Base-by-base conservation (phyloP, 108 stramenopile species). In the Skeletonema marinoi region DNA sequence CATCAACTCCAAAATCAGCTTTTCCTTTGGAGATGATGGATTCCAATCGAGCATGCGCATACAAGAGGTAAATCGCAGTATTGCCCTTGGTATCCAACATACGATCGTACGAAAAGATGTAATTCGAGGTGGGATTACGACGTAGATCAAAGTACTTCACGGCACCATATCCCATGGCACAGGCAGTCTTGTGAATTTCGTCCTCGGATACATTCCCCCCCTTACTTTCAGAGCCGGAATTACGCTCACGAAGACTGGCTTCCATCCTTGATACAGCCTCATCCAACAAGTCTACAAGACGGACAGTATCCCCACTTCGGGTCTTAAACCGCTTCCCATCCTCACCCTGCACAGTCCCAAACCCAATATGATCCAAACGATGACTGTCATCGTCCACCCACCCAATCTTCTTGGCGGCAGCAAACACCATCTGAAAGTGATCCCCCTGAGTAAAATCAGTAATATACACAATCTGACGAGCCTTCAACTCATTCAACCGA, bases 121-220 rank as follows among this genome's bases (percentile, higher is more conserved):
- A 99, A 75, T 98, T 96, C 66, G 96, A 94, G 13, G 93, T 93
- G 30, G 98, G 98, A 79, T 99, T 96, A 29, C 98, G 89, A 60
- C 96, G 87, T 69, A 99, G 88, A 77, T 99, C 99, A 77, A 96
- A 98, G 87, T 99, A 99, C 89, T 99, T 99, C 69, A 99, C 98
- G 14, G 98, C 98, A 65, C 98, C 97, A 73, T 99, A 99, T 44
- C 99, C 99, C 71, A 99, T 89, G 58, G 91, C 92, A 44, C 90
- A 91, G n/a, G 99, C 98, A 14, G 96, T 92, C 32, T 84, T 80
- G 25, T 87, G 88, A 42, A 96, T 81, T 74, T 98, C 96, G 10
- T 96, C 97, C 48, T 78, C 68, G 36, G 91, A 74, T 31, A 98
- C 88, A n/a, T 84, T 88, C 42, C 90, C 87, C 75, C 78, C 90